Percentiles rank a stretch among this genome's conserved stretches.
Conservation (phyloP, 108 stramenopile genomes). For the Aureococcus anophagefferens region DNA sequence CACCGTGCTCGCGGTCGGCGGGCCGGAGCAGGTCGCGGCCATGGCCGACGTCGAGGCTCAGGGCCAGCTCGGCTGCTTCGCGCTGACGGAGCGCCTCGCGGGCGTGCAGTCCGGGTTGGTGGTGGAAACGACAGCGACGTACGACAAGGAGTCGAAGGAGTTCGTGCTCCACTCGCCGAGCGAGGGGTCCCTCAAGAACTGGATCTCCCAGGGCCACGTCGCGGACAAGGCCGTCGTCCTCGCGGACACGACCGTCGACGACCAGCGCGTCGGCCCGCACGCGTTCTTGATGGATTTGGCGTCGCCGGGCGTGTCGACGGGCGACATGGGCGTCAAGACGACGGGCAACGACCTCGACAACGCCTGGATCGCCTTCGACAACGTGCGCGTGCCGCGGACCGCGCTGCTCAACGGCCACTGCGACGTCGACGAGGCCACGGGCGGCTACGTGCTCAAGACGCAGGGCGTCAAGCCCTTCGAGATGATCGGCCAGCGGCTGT, state of each 20-base stretch:
- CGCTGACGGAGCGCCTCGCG: constrained; percentile 24
- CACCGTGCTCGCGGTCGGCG: constrained; percentile 22
- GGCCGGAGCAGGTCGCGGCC: constrained; percentile 10
- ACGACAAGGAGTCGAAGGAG: constrained; percentile 4
- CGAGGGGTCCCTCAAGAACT: constrained; percentile 29
- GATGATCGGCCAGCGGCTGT: constrained; percentile 30
- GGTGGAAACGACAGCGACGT: constrained; percentile 19
- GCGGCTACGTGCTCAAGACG: constrained; percentile 12
- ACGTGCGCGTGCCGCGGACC: constrained; percentile 9
- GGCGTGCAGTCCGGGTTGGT: constrained; percentile 26
- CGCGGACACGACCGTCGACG: constrained; percentile 16
- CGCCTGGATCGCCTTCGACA: constrained; percentile 24
- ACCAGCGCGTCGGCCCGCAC: constrained; percentile 18
- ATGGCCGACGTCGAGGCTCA: constrained; percentile 11
- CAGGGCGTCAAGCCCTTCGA: constrained; percentile 18
- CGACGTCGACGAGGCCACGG: constrained; percentile 8
- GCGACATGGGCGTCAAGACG: constrained; percentile 27
- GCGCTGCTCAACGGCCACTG: constrained; percentile 17
- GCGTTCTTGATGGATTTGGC: constrained; percentile 16
- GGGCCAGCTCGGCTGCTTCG: constrained; percentile 28
- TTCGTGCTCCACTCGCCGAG: constrained; percentile 26
- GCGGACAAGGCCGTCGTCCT: constrained; percentile 29
- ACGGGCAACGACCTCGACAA: constrained; percentile 35
- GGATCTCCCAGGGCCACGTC: constrained; percentile 28
- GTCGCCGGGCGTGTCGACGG: constrained; percentile 1